Conservation (phyloP, 2,329 filamentous ascomycete species). For the Colletotrichum horii region DNA sequence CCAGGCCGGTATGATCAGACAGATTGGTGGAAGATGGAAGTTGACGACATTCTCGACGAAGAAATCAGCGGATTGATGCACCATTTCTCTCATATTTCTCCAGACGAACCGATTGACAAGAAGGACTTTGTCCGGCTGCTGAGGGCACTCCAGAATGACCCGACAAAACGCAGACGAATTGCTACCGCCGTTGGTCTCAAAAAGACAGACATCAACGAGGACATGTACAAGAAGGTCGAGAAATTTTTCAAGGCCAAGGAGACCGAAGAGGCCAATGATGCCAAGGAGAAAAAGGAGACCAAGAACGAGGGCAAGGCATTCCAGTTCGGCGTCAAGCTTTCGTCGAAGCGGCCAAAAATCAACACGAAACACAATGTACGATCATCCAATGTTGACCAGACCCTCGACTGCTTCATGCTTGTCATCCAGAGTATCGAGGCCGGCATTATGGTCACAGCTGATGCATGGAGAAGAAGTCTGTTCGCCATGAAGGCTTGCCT, state of each 20-base stretch:
- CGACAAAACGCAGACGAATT: neutral
- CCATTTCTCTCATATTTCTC: neutral
- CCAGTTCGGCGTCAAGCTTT: conserved; percentile 24
- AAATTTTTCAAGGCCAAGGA: neutral
- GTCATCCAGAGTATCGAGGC: conserved; percentile 21
- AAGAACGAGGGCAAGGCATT: conserved; percentile 6
- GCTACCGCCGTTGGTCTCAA: neutral
- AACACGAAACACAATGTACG: neutral
- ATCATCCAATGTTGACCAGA: conserved; percentile 19
- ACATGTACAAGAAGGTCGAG: neutral
- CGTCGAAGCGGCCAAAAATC: neutral
- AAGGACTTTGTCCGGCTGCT: neutral
- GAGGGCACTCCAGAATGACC: neutral
- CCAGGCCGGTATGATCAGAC: neutral
- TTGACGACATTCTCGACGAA: neutral
- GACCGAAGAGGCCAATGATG: neutral
- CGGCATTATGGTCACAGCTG: neutral
- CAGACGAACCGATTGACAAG: neutral
- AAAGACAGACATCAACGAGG: neutral
- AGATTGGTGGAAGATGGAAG: conserved; percentile 1
- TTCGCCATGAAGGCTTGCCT: neutral
- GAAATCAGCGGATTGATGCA: neutral
- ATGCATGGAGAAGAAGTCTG: neutral
- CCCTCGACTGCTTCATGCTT: conserved; percentile 23
- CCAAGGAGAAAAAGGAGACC: neutral